Conservation (phyloP, 2,329 filamentous ascomycete species). For the Claviceps paspali region DNA sequence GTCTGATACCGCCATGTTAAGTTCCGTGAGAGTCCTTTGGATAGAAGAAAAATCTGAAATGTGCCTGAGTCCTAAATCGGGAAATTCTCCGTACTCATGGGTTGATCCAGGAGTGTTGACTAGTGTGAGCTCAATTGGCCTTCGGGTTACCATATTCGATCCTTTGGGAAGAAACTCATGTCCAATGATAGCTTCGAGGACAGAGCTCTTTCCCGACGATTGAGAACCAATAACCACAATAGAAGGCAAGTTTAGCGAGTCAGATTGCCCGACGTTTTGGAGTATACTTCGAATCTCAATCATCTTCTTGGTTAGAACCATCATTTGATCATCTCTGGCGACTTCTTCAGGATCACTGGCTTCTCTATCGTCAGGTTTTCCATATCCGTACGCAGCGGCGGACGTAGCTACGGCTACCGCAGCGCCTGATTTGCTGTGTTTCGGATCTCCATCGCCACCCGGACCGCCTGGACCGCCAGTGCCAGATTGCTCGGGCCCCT, state of each 20-base stretch:
- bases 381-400: constrained; percentile 65
- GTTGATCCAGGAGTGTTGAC: constrained; percentile 83
- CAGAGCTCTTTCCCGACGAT: constrained; percentile 95
- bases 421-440: constrained; percentile 42
- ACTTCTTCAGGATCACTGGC: constrained; percentile 44
- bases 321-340: constrained; percentile 94
- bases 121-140: constrained; percentile 89
- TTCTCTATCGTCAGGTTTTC: constrained; percentile 51
- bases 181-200: constrained; percentile 89
- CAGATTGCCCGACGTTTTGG: constrained; percentile 82
- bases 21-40: constrained; percentile 82
- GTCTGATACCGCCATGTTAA: constrained; percentile 85
- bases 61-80: constrained; percentile 74
- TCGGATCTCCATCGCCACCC: constrained; percentile 35
- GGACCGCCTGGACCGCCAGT: constrained; percentile 32
- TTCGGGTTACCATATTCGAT: constrained; percentile 94
- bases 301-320: constrained; percentile 98
- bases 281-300: constrained; percentile 93
- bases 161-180: constrained; percentile 97
- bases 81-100: constrained; percentile 91
- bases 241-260: constrained; percentile 73
- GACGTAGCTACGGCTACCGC: constrained; percentile 55
- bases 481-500: constrained; percentile 43
- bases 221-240: constrained; percentile 99
- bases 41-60: constrained; percentile 87